Conservation (phyloP, 306 rosid species). For the Senna tora region DNA sequence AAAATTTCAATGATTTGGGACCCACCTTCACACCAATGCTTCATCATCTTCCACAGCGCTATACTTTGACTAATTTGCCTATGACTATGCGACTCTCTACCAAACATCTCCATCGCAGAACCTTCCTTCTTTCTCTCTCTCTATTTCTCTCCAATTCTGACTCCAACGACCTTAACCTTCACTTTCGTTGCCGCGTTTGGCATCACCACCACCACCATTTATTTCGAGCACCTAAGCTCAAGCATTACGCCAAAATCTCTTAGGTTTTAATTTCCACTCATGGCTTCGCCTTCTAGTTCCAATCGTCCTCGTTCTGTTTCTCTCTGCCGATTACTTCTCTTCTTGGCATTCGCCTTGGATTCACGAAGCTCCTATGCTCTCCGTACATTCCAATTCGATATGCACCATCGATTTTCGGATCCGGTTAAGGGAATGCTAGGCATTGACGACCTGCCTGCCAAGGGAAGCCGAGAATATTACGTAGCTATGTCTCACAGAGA, state of each 20-base stretch:
- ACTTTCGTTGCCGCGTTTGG: no score
- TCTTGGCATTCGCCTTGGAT: conserved; percentile 34
- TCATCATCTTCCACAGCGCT: background rate
- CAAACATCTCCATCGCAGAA: no score
- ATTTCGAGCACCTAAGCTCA: no score
- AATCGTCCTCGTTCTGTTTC: conserved; percentile 5
- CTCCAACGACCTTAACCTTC: no score
- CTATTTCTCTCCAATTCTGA: no score
- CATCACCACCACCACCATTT: no score
- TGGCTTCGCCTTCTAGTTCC: conserved; percentile 34
- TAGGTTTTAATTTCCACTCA: background rate
- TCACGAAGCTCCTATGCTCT: conserved; percentile 39
- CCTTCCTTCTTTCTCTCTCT: no score
- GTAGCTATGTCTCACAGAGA: conserved; percentile 71
- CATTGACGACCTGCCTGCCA: conserved; percentile 50
- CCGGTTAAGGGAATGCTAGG: conserved; percentile 57
- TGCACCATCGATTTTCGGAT: conserved; percentile 76
- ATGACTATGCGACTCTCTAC: no score
- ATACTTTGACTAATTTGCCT: background rate
- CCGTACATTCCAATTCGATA: conserved; percentile 54
- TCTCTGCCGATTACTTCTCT: background rate
- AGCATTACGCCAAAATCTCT: background rate
- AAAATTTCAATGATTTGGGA: background rate
- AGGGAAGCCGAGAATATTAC: conserved; percentile 64
- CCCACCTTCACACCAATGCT: background rate